Percentiles rank a stretch among this genome's conserved stretches.
Conservation (phyloP, 352 stramenopile genomes). For the Saprolegnia diclina region DNA sequence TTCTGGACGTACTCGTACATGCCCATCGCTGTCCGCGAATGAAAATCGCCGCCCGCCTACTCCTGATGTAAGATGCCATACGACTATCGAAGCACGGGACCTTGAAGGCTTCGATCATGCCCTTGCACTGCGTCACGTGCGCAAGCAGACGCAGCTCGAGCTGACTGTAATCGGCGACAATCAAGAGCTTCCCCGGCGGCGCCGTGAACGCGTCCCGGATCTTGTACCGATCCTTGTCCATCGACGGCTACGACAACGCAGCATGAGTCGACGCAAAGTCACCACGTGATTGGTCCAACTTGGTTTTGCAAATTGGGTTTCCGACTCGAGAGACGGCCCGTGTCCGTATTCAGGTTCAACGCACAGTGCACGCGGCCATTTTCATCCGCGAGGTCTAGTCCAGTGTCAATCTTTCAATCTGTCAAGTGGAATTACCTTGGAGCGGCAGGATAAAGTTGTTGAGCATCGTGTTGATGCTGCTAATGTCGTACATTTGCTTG, state of each 20-base stretch:
- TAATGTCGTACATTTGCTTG: constrained; percentile 92
- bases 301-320: constrained; percentile 99
- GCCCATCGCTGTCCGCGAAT: constrained; percentile 94
- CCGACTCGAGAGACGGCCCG: constrained; percentile 93
- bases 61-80: background rate
- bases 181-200: constrained; percentile 90
- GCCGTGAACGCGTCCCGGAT: constrained; percentile 91
- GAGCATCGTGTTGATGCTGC: constrained; percentile 99
- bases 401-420: constrained; percentile 4
- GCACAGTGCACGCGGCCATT: constrained; percentile 96
- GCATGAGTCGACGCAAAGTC: background rate
- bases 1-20: constrained; percentile 99
- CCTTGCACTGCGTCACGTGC: constrained; percentile 96
- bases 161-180: constrained; percentile 99
- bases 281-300: constrained; percentile 33
- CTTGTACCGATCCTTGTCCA: constrained; percentile 84
- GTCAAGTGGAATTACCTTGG: constrained; percentile 35
- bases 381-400: constrained; percentile 86
- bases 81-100: background rate
- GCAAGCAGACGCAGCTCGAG: constrained; percentile 98
- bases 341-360: constrained; percentile 99
- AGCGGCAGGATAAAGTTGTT: constrained; percentile 94
- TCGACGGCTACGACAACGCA: constrained; percentile 35
- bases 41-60: constrained; percentile 85
- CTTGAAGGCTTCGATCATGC: constrained; percentile 98